Percentiles rank a stretch among this genome's conserved stretches.
Conservation (phyloP, 352 stramenopile species). For the Pythium sukuiense region DNA sequence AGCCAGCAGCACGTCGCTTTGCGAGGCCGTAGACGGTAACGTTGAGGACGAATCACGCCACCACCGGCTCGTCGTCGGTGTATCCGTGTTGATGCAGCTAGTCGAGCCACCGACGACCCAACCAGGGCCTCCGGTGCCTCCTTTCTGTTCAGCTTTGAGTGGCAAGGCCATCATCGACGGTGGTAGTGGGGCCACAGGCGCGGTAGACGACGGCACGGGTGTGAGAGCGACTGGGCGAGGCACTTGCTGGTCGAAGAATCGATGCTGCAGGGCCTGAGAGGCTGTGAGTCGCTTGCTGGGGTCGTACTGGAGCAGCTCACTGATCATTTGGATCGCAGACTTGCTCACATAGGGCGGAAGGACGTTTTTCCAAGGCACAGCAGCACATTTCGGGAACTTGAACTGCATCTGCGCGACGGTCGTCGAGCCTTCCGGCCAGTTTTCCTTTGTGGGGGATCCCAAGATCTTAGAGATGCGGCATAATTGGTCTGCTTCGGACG, state of each 20-base stretch:
- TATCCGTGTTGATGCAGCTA: neutral
- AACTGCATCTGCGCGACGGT: constrained; percentile 91
- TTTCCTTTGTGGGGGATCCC: constrained; percentile 85
- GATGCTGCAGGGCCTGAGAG: constrained; percentile 90
- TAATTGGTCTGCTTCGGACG: constrained; percentile 95
- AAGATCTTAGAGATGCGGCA: constrained; percentile 94
- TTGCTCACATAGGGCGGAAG: constrained; percentile 70
- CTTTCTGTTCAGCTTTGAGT: constrained; percentile 38
- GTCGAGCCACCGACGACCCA: neutral
- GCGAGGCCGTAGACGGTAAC: constrained; percentile 9
- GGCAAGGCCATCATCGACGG: constrained; percentile 14
- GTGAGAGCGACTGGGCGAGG: constrained; percentile 39
- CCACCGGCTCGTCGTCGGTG: constrained; percentile 20
- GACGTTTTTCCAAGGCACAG: constrained; percentile 63
- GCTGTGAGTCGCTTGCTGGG: constrained; percentile 87
- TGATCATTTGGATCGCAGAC: constrained; percentile 80
- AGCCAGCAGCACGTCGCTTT: constrained; percentile 13
- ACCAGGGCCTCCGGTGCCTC: neutral
- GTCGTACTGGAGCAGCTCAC: constrained; percentile 92
- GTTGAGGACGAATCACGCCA: constrained; percentile 23
- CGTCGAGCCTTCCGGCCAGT: constrained; percentile 89
- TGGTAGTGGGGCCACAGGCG: neutral
- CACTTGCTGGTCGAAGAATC: constrained; percentile 87
- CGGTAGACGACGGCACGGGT: neutral
- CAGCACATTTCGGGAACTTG: constrained; percentile 88